Base-by-base conservation (phyloP, 768 basidiomycete species). In the Tulasnella sp. region DNA sequence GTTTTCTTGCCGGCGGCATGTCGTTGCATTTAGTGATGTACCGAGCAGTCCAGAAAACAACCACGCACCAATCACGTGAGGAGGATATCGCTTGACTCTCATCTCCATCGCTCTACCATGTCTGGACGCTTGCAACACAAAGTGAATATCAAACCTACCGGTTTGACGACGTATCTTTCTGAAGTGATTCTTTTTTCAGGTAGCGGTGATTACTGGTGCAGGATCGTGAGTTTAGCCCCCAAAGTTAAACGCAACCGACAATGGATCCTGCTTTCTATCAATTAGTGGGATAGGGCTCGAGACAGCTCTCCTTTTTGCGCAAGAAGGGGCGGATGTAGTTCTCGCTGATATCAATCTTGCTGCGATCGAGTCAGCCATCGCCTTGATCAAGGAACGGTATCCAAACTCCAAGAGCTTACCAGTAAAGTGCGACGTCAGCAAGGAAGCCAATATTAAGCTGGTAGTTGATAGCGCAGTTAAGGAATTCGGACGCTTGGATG, bases 281-380 rank as follows among this genome's bases (percentile, higher is more conserved):
- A n/a, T n/a, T n/a, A 97, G 93, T 58, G 96, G 96, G 0, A 96
- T 99, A 70, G 96, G 96, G 25, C 80, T 98, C 49, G 92, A 99
- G 73, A 87, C 92, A 0, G 83, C 92, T n/a, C 77, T 97, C 61
- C 79, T 97, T 48, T 99, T 99, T 70, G 94, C 94, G 1, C 79
- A 81, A 62, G 96, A 99, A 70, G 93, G 94, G 24, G 92, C 92
- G n/a, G 80, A 84, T 66, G 82, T 98, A 61, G 69, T 97, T 45
- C 80, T 93, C 45, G 87, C 83, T 31, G 96, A 99, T 70, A 81
- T 98, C 70, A 96, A 92, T 70, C 64, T 82, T 22, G 72, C 76
- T 21, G 85, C 82, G 24, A 92, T 81, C 3, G 74, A 90, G 69
- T 83, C 78, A 53, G 83, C 77, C 2, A 82, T 78, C 17, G 75